Conservation (phyloP, 2,329 filamentous ascomycete species). For the Cladosporium sp. region DNA sequence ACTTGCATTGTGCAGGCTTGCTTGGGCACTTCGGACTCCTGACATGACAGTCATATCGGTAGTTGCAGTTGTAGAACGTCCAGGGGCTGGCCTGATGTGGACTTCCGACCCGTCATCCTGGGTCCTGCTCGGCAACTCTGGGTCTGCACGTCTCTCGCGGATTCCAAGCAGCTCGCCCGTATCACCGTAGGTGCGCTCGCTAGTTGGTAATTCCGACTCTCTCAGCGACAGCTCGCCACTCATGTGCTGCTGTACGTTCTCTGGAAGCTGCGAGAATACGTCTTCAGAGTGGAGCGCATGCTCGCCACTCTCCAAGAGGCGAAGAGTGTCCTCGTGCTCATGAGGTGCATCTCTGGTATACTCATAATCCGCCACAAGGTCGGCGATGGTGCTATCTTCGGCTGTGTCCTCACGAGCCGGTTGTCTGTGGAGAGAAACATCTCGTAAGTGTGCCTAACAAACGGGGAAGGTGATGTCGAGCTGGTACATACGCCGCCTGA, state of each 20-base stretch:
- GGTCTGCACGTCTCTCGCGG: constrained; percentile 15
- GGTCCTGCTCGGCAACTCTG: neutral
- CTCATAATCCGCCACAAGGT: constrained; percentile 26
- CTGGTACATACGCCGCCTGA: constrained; percentile 28
- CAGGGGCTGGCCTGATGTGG: neutral
- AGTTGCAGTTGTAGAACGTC: neutral
- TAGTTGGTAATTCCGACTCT: constrained; percentile 25
- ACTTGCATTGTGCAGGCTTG: neutral
- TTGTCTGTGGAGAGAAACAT: constrained; percentile 26
- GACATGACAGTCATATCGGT: neutral
- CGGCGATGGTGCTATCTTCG: constrained; percentile 21
- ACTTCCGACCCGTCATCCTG: neutral
- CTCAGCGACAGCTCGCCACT: neutral
- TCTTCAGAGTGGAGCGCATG: neutral
- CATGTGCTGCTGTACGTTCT: neutral
- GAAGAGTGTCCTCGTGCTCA: constrained; percentile 2
- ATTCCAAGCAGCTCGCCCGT: constrained; percentile 27
- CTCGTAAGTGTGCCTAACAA: constrained; percentile 33
- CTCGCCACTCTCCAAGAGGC: neutral
- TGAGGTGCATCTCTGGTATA: constrained; percentile 16
- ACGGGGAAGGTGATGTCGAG: constrained; percentile 22
- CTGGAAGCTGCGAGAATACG: neutral
- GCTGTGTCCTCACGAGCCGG: constrained; percentile 2
- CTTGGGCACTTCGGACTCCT: neutral
- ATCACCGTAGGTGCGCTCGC: constrained; percentile 29